Conservation (phyloP, 495 filamentous ascomycete genomes). For the Tuber magnatum region DNA sequence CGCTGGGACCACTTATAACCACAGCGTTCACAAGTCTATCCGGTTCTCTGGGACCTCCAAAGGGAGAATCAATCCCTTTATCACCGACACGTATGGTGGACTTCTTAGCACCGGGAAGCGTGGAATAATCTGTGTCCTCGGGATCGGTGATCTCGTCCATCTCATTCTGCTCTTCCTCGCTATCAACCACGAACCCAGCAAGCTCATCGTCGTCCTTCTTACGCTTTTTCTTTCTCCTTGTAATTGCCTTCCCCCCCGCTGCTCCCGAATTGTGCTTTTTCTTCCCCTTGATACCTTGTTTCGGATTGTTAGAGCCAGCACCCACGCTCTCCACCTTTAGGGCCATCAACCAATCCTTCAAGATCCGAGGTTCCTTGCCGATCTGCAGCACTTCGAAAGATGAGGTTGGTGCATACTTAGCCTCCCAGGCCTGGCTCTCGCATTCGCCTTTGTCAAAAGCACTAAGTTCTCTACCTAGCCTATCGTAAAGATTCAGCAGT, state of each 20-base stretch:
- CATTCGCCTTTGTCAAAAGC: slow-evolving; percentile 75
- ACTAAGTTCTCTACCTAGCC: slow-evolving; percentile 55
- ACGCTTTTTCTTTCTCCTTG: slow-evolving; percentile 55
- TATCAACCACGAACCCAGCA: slow-evolving; percentile 78
- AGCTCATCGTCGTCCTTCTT: slow-evolving; percentile 62
- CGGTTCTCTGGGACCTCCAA: slow-evolving; percentile 45
- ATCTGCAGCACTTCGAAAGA: slow-evolving; percentile 69
- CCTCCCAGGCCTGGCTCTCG: slow-evolving; percentile 66
- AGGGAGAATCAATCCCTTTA: slow-evolving; percentile 41
- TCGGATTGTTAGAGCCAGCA: slow-evolving; percentile 5
- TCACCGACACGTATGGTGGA: slow-evolving; percentile 60
- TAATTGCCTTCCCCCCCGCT: slow-evolving; percentile 42
- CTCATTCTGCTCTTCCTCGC: slow-evolving; percentile 70
- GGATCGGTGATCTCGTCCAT: slow-evolving; percentile 65
- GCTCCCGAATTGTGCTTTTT: slow-evolving; percentile 45
- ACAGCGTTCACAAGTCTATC: slow-evolving; percentile 54
- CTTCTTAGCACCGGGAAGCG: slow-evolving; percentile 47
- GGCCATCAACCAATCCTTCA: slow-evolving; percentile 77
- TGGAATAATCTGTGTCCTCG: slow-evolving; percentile 51
- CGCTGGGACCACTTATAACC: slow-evolving; percentile 79
- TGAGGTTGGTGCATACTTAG: slow-evolving; percentile 74
- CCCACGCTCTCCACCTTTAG: slow-evolving; percentile 66
- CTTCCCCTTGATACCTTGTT: slow-evolving; percentile 39
- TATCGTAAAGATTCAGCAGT: slow-evolving; percentile 51
- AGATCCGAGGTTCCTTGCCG: slow-evolving; percentile 60